These are phyloP conservation scores for Viola odorata DNA, from an alignment of 345 rosid species.

Conservation along the genomic window DNA sequence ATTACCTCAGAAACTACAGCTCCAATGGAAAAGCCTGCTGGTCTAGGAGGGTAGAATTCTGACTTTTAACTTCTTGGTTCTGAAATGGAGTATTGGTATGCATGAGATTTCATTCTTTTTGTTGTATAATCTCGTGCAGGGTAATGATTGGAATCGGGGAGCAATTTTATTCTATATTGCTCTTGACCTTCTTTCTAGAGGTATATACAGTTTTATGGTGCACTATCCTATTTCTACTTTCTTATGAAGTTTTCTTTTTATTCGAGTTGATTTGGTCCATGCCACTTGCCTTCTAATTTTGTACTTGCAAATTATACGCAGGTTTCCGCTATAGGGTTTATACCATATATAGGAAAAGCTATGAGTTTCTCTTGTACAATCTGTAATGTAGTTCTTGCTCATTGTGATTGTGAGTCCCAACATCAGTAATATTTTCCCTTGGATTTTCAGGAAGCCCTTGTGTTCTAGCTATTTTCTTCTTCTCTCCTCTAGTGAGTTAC, in stretches of 20 bases:
- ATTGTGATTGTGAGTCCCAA: neutral
- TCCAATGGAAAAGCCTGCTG: conserved; percentile 47
- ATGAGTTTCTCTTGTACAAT: conserved; percentile 15
- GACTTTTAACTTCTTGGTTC: neutral
- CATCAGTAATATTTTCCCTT: conserved; percentile 2
- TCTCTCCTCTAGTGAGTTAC: conserved; percentile 84
- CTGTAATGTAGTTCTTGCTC: neutral
- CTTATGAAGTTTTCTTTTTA: neutral
- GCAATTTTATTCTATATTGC: conserved; percentile 79
- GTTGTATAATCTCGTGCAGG: conserved; percentile 38
- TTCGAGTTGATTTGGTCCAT: neutral
- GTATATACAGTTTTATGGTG: conserved; percentile 24
- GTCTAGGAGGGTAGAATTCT: conserved; percentile 70
- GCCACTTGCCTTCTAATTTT: neutral
- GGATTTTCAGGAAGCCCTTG: conserved; percentile 84
- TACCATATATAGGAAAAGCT: conserved; percentile 80
- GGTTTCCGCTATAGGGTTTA: conserved; percentile 67
- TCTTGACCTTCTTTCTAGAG: conserved; percentile 79
- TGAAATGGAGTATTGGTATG: neutral
- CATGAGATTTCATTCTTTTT: neutral
- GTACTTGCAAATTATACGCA: conserved; percentile 27
- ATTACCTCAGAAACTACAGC: conserved; percentile 18
- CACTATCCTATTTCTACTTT: conserved; percentile 1
- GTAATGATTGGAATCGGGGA: conserved; percentile 77
- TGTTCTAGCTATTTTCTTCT: conserved; percentile 79